Conservation (phyloP, 306 rosid genomes). For the Geum urbanum region DNA sequence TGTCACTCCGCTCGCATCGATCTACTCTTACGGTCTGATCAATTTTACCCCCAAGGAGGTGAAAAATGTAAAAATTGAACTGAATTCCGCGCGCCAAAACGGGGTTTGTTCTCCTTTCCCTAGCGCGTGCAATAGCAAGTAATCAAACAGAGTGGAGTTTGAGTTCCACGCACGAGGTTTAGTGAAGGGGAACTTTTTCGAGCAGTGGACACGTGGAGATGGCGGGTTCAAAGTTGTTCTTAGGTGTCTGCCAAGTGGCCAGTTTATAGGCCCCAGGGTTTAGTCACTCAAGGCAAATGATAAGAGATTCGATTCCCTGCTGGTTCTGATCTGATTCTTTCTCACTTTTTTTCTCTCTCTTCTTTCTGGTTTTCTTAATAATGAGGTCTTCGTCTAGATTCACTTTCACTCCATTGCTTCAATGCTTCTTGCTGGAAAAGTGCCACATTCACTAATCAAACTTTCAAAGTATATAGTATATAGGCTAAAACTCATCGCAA, state of each 20-base stretch:
- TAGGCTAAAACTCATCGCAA: not conserved
- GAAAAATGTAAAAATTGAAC: constrained; percentile 14
- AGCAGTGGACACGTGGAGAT: constrained; percentile 1
- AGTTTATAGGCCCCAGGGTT: constrained; percentile 9
- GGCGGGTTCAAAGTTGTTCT: too few species aligned
- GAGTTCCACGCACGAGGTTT: too few species aligned
- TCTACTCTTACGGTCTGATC: not conserved
- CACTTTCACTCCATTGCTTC: not conserved
- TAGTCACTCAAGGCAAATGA: not conserved
- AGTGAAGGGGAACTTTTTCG: too few species aligned
- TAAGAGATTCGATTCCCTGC: not conserved
- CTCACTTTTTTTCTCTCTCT: not conserved
- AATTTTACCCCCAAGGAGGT: not conserved
- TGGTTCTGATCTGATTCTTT: not conserved
- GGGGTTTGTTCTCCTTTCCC: constrained; percentile 2
- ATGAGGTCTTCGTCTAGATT: not conserved
- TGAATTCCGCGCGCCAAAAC: constrained; percentile 11
- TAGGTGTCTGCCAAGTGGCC: constrained; percentile 8
- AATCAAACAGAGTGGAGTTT: too few species aligned
- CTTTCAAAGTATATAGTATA: not conserved
- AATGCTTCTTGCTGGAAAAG: not conserved
- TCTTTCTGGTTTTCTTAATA: not conserved
- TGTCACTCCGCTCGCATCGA: constrained; percentile 1
- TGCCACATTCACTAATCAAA: not conserved
- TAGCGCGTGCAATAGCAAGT: not conserved